Evolutionary conservation across 2,329 filamentous ascomycete species (phyloP).

Genomic region (Malbranchea zuffiana): DNA sequence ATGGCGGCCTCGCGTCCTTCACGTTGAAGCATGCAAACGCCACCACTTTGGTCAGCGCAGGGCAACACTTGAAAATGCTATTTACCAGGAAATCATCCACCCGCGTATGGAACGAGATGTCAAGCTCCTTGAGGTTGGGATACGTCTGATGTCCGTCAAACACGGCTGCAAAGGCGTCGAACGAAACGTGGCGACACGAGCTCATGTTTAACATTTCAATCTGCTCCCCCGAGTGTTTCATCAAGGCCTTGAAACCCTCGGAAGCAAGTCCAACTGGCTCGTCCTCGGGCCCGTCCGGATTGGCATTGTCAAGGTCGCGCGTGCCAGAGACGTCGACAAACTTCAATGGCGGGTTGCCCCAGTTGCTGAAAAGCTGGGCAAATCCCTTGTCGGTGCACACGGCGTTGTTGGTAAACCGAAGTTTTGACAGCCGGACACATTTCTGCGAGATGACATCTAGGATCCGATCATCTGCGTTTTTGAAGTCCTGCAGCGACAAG

Average conservation of each 20-base stretch:
- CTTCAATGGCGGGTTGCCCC: constrained; percentile 60
- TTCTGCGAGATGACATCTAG: constrained; percentile 59
- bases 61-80: constrained; percentile 38
- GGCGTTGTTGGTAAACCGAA: constrained; percentile 71
- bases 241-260: constrained; percentile 65
- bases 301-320: constrained; percentile 61
- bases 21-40: constrained; percentile 55
- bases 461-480: constrained; percentile 55
- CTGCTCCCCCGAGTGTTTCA: constrained; percentile 64
- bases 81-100: constrained; percentile 37
- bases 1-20: constrained; percentile 45
- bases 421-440: constrained; percentile 59
- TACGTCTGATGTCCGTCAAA: constrained; percentile 44
- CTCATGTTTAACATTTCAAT: constrained; percentile 65
- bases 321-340: constrained; percentile 67
- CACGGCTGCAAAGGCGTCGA: constrained; percentile 59
- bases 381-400: constrained; percentile 66
- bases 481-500: constrained; percentile 62
- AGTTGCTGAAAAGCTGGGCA: constrained; percentile 58
- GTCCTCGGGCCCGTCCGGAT: constrained; percentile 44
- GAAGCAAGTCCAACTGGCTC: constrained; percentile 61
- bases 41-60: constrained; percentile 43
- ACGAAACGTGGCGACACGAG: constrained; percentile 70
- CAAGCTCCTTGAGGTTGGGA: constrained; percentile 57
- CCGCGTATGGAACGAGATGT: constrained; percentile 55